phyloP scores from a whole-genome alignment of 148 eudicot genomes.

The Bassia scoparia region DNA sequence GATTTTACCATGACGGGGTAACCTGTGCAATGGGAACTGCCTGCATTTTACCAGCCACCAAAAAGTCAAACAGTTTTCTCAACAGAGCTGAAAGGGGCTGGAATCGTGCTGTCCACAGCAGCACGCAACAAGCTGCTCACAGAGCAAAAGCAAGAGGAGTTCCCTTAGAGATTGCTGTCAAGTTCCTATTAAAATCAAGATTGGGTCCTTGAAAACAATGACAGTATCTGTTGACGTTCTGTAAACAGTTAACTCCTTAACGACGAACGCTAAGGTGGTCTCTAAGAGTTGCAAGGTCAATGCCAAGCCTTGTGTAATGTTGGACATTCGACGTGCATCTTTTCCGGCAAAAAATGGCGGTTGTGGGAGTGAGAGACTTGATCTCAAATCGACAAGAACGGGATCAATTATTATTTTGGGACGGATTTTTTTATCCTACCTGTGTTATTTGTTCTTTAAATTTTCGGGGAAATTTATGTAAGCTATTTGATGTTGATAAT shows the following conservation, averaged over 20 bases:
- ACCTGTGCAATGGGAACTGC: constrained; percentile 49
- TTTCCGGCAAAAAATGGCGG: neutral
- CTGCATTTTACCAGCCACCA: constrained; percentile 60
- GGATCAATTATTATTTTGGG: constrained; percentile 2
- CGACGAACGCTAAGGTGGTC: constrained; percentile 50
- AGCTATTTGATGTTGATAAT: constrained; percentile 8
- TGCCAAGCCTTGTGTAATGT: constrained; percentile 50
- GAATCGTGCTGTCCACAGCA: constrained; percentile 39
- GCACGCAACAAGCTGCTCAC: constrained; percentile 35
- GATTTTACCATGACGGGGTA: constrained; percentile 42
- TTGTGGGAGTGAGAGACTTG: constrained; percentile 1
- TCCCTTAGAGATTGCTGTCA: constrained; percentile 44
- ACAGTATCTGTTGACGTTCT: constrained; percentile 47
- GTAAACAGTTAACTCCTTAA: constrained; percentile 50
- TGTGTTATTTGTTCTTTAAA: neutral
- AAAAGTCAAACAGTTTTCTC: constrained; percentile 48
- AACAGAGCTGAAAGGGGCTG: constrained; percentile 48
- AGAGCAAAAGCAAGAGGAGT: constrained; percentile 37
- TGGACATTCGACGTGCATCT: constrained; percentile 8
- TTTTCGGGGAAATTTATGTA: neutral
- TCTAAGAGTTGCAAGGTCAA: constrained; percentile 48
- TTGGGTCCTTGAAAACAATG: constrained; percentile 71
- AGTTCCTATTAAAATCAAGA: constrained; percentile 58
- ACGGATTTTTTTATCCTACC: neutral
- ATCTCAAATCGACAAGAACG: neutral